Conservation (phyloP, 2,329 filamentous ascomycete species). For the Byssothecium circinans region DNA sequence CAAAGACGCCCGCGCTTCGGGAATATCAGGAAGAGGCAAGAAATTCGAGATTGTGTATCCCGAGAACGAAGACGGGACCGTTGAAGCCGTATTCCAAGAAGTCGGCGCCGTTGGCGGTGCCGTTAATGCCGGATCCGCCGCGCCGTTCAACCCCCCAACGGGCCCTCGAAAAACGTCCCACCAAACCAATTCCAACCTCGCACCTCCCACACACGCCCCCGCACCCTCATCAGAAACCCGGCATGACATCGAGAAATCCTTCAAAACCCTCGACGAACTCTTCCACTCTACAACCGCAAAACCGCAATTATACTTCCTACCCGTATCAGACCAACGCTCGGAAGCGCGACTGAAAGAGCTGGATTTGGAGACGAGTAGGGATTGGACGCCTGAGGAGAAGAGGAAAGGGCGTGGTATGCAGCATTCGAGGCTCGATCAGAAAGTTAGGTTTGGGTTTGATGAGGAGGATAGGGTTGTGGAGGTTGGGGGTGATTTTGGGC, state of each 20-base stretch:
- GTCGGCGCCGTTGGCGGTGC: constrained; percentile 21
- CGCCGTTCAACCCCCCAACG: constrained; percentile 13
- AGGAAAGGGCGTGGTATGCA: constrained; percentile 35
- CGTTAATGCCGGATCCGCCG: constrained; percentile 1
- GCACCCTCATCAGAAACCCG: constrained; percentile 13
- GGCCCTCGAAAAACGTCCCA: constrained; percentile 18
- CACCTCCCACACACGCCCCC: constrained; percentile 2
- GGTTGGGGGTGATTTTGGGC: constrained; percentile 37
- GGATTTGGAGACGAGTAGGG: constrained; percentile 47
- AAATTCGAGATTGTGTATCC: constrained; percentile 38
- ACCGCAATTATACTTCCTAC: constrained; percentile 66
- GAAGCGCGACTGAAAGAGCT: constrained; percentile 65
- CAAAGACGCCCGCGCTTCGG: constrained; percentile 28
- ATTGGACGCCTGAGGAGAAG: constrained; percentile 43
- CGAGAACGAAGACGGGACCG: constrained; percentile 17
- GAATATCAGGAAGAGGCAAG: constrained; percentile 21
- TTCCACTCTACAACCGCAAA: constrained; percentile 64
- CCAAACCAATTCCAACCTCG: constrained; percentile 6
- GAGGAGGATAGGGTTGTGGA: constrained; percentile 49
- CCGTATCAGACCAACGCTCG: constrained; percentile 66
- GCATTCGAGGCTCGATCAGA: constrained; percentile 34
- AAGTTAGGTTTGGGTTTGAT: constrained; percentile 49
- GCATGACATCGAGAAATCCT: constrained; percentile 37
- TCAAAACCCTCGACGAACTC: constrained; percentile 61
- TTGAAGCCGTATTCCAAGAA: constrained; percentile 38